phyloP scores from a whole-genome alignment of 345 rosid species.

The Sisymbrium altissimum region DNA sequence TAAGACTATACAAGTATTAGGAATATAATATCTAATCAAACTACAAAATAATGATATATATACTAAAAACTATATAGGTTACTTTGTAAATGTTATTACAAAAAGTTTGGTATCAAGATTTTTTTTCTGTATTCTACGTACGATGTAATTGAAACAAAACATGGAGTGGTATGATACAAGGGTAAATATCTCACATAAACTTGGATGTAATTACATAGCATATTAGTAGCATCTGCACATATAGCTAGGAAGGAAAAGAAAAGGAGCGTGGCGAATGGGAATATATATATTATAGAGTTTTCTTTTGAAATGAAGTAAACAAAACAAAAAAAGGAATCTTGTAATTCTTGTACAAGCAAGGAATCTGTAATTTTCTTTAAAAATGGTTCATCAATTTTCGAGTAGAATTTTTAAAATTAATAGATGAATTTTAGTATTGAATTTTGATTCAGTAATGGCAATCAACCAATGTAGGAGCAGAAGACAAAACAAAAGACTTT shows the following conservation, averaged over 20 bases:
- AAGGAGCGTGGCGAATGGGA: background rate
- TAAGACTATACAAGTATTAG: no score
- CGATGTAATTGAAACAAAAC: background rate
- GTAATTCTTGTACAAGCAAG: conserved; percentile 30
- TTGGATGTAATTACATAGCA: conserved; percentile 18
- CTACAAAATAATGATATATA: no score
- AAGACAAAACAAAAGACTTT: conserved; percentile 58
- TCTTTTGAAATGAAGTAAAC: background rate
- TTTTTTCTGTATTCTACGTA: no score
- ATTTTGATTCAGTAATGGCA: conserved; percentile 73
- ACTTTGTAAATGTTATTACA: background rate
- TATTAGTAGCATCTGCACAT: conserved; percentile 18
- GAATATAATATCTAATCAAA: no score
- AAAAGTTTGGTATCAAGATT: no score
- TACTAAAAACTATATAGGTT: no score
- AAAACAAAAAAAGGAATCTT: conserved; percentile 17
- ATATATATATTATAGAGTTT: conserved; percentile 11
- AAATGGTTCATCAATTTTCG: conserved; percentile 19
- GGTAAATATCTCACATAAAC: background rate
- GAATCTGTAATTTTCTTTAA: conserved; percentile 17
- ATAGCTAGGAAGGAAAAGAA: background rate
- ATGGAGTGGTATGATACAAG: background rate
- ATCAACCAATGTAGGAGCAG: conserved; percentile 88
- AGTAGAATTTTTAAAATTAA: background rate
- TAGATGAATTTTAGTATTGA: background rate